These are phyloP conservation scores for Hypoxylon subgilvum DNA, from an alignment of 495 filamentous ascomycete genomes.

Conservation along the genomic window DNA sequence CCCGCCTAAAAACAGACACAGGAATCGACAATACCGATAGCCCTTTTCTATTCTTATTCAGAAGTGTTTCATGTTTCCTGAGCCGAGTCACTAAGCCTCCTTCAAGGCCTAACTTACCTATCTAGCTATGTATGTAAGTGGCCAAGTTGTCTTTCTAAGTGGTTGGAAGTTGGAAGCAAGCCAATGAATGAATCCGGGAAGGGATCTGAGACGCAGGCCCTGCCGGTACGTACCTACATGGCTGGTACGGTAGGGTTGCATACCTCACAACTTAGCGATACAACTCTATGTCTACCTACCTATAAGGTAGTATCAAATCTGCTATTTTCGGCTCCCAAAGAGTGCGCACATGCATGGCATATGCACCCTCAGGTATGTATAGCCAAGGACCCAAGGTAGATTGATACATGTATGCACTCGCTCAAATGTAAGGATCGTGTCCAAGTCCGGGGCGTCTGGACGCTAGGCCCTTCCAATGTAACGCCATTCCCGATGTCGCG, in stretches of 20 bases:
- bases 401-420: neutral
- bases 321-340: slow-evolving; percentile 25
- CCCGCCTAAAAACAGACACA: too few relatives aligned
- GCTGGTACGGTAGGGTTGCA: slow-evolving; percentile 33
- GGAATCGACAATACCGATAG: too few relatives aligned
- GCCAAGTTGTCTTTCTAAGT: too few relatives aligned
- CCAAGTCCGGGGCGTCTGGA: neutral
- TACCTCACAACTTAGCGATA: slow-evolving; percentile 3
- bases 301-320: slow-evolving; percentile 1
- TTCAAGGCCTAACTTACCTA: too few relatives aligned
- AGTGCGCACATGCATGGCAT: slow-evolving; percentile 25
- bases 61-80: too few relatives aligned
- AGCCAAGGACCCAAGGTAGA: neutral
- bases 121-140: too few relatives aligned
- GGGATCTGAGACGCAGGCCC: slow-evolving; percentile 12
- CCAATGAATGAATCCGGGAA: too few relatives aligned
- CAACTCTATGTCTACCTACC: neutral
- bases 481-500: neutral
- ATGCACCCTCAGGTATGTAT: too few relatives aligned
- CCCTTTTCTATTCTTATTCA: too few relatives aligned
- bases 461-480: neutral
- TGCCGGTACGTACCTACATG: too few relatives aligned
- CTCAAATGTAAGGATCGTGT: neutral
- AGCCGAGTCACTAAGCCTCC: too few relatives aligned
- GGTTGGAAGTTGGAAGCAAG: too few relatives aligned